Percentiles rank a stretch among this genome's conserved stretches.
phyloP scores from a whole-genome alignment of 768 basidiomycete genomes.

The Hydnomerulius pinastri region DNA sequence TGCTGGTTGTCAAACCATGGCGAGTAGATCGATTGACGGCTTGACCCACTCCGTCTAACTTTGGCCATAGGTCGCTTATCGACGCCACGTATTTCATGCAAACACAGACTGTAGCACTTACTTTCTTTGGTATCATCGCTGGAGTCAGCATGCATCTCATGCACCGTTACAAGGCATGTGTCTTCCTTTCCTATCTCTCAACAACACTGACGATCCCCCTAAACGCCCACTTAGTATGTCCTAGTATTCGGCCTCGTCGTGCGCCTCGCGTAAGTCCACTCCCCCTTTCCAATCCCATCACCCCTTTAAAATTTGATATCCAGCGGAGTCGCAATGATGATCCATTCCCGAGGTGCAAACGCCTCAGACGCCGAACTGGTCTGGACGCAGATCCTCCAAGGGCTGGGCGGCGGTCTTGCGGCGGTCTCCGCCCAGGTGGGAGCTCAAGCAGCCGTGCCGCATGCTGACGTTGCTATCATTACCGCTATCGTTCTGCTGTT shows the following conservation, averaged over 20 bases:
- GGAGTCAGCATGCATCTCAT: constrained; percentile 56
- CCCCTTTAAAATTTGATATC: neutral
- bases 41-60: neutral
- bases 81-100: constrained; percentile 66
- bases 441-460: constrained; percentile 66
- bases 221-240: constrained; percentile 35
- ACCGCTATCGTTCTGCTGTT: constrained; percentile 68
- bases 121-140: constrained; percentile 62
- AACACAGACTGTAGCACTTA: constrained; percentile 59
- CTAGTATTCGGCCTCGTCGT: constrained; percentile 60
- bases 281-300: neutral
- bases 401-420: constrained; percentile 73
- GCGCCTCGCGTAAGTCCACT: constrained; percentile 46
- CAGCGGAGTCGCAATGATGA: constrained; percentile 68
- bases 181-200: neutral
- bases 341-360: constrained; percentile 65
- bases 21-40: constrained; percentile 11
- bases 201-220: neutral
- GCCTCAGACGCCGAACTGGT: constrained; percentile 58
- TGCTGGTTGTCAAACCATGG: constrained; percentile 55
- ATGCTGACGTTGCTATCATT: constrained; percentile 65
- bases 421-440: constrained; percentile 56
- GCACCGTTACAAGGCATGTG: constrained; percentile 54
- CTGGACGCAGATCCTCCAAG: constrained; percentile 70
- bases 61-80: constrained; percentile 47